A percentile compares a stretch with the other conserved stretches of the same genome.
Evolutionary conservation across 805 yeast species (phyloP).

Genomic region (Wickerhamomyces bovis): DNA sequence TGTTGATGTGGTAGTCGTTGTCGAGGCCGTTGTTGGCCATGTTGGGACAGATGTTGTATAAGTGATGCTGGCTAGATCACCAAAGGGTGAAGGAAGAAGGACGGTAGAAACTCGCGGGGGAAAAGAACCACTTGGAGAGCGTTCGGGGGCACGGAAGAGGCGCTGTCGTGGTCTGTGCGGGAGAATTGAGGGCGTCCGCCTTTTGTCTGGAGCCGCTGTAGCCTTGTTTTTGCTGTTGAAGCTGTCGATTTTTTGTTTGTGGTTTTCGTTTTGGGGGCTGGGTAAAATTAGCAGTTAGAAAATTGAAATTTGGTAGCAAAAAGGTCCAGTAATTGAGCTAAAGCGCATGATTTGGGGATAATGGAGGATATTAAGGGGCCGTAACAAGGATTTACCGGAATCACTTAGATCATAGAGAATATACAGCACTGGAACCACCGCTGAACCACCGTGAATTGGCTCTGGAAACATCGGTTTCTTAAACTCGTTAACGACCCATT

Average conservation of each 20-base stretch:
- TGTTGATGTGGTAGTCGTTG: slow-evolving; percentile 22
- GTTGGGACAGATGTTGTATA: background rate
- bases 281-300: background rate
- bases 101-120: background rate
- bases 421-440: no score
- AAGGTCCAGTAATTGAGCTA: background rate
- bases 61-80: background rate
- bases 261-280: background rate
- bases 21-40: slow-evolving; percentile 5
- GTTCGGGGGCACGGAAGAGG: no score
- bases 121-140: background rate
- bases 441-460: background rate
- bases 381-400: no score
- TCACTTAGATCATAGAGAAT: no score
- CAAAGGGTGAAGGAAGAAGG: background rate
- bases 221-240: background rate
- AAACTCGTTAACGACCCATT: no score
- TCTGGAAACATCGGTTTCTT: background rate
- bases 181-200: background rate
- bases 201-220: background rate
- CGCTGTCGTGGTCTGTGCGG: background rate
- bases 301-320: background rate
- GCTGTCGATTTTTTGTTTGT: slow-evolving; percentile 1
- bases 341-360: background rate
- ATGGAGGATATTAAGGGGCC: no score